Percentiles rank a stretch among this genome's conserved stretches.
phyloP scores from a whole-genome alignment of 1,139 yeast genomes.

The Candida frijolesensis region DNA sequence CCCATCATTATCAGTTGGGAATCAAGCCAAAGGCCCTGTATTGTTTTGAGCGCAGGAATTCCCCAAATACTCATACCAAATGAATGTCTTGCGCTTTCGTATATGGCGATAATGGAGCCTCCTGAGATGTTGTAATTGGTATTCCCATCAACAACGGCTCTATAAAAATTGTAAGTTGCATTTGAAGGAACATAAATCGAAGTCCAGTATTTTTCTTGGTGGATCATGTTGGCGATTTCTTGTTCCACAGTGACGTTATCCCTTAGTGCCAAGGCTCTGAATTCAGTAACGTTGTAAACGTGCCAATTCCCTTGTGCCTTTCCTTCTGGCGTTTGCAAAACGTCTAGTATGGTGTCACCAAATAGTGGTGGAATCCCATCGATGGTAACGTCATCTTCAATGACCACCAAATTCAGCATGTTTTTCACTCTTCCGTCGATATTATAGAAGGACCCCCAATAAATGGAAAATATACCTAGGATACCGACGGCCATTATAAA shows the following conservation, averaged over 20 bases:
- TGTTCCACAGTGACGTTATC: conserved; percentile 27
- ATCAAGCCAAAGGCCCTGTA: conserved; percentile 14
- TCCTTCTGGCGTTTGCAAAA: conserved; percentile 24
- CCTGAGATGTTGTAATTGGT: conserved; percentile 28
- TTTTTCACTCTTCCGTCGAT: conserved; percentile 31
- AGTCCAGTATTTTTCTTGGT: conserved; percentile 50
- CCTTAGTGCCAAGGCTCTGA: conserved; percentile 31
- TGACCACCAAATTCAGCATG: conserved; percentile 42
- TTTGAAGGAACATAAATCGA: conserved; percentile 43
- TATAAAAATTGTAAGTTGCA: conserved; percentile 33
- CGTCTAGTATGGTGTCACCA: conserved; percentile 23
- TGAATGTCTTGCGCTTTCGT: conserved; percentile 48
- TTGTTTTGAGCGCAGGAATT: conserved; percentile 11
- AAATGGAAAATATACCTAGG: conserved; percentile 37
- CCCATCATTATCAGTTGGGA: conserved; percentile 12
- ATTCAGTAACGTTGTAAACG: conserved; percentile 28
- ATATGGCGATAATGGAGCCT: conserved; percentile 26
- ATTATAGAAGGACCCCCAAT: conserved; percentile 47
- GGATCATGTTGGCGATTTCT: conserved; percentile 38
- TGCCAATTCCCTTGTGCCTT: conserved; percentile 46
- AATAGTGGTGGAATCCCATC: conserved; percentile 34
- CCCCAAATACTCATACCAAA: conserved; percentile 16
- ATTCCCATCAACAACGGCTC: conserved; percentile 31
- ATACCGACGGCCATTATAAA: conserved; percentile 30
- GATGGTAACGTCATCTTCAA: conserved; percentile 34